Base-by-base conservation (phyloP, 2,329 filamentous ascomycete genomes). In the Fusarium sp. region DNA sequence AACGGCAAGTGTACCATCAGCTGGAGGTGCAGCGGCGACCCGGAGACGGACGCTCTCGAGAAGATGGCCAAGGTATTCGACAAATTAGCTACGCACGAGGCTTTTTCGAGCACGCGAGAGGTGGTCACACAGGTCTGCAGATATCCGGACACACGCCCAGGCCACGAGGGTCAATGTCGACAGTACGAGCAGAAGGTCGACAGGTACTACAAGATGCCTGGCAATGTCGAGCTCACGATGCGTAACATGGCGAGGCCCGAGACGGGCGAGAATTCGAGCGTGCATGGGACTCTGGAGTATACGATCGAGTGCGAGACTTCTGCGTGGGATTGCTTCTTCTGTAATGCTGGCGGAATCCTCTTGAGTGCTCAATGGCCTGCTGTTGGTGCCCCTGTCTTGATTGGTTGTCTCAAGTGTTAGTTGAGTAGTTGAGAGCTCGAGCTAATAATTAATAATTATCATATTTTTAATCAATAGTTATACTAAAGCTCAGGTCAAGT, bases 1-100 rank as follows among this genome's bases (percentile, higher is more conserved):
- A 43, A 15, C n/a, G 40, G 28, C 25, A 43, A 31, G 40, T 28
- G 40, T 25, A 43, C 40, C 11, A 43, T 43, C 24, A 43, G 15
- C 25, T 43, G 40, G 40, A n/a, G 29, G 26, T 43, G 40, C 40
- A 28, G 25, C n/a, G 40, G 40, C 25, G 40, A 43, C 40, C 40
- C 40, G 5, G 40, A 22, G 1, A 43, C 8, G 9, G n/a, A 43
- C 3, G 13, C 40, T 7, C 9, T 28, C 7, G 26, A 28, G 26
- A 7, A 10, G 2, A 28, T 28, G 26, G 26, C 26, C 26, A 4
- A 13, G 26, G 40, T 42, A 22, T 43, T 15, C 19, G 40, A 43
- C 15, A 15, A 26, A 28, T 1, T 43, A 26, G 13, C 39, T 4
- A 41, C 24, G 22, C 26, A 22, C 12, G 9, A 12, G 4, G n/a